A percentile compares a stretch with the other conserved stretches of the same genome.
Evolutionary conservation across 768 basidiomycete genomes (phyloP).

Genomic region (Calocybe indica): DNA sequence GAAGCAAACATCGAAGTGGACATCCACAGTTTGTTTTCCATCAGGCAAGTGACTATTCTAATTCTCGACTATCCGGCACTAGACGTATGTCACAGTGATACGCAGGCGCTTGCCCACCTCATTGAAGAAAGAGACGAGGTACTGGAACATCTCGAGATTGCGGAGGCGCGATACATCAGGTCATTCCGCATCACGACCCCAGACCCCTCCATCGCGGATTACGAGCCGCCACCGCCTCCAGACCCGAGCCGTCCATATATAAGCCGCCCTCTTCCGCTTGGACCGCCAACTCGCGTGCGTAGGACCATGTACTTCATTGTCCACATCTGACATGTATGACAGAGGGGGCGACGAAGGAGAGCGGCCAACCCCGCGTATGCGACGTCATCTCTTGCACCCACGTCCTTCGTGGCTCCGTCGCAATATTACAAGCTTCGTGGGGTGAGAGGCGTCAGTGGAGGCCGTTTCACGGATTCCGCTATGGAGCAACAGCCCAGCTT

Average conservation of each 20-base stretch:
- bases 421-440: slow-evolving; percentile 72
- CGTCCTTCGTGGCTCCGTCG: slow-evolving; percentile 75
- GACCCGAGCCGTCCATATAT: slow-evolving; percentile 51
- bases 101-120: slow-evolving; percentile 55
- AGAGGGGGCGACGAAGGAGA: slow-evolving; percentile 37
- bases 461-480: slow-evolving; percentile 43
- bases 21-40: slow-evolving; percentile 66
- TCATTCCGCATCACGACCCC: slow-evolving; percentile 72
- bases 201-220: slow-evolving; percentile 64
- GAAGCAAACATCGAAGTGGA: slow-evolving; percentile 51
- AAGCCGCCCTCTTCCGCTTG: slow-evolving; percentile 61
- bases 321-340: slow-evolving; percentile 1
- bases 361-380: slow-evolving; percentile 59
- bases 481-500: slow-evolving; percentile 39
- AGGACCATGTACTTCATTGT: not conserved
- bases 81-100: slow-evolving; percentile 44
- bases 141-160: slow-evolving; percentile 74
- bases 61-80: not conserved
- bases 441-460: slow-evolving; percentile 55
- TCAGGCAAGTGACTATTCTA: slow-evolving; percentile 43
- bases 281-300: slow-evolving; percentile 1
- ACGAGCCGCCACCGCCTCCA: slow-evolving; percentile 35
- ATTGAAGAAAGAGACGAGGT: slow-evolving; percentile 74
- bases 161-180: slow-evolving; percentile 71
- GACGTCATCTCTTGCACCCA: slow-evolving; percentile 65